Base-by-base conservation (phyloP, 73 alveolate genomes). In the Paramecium biaurelia region DNA sequence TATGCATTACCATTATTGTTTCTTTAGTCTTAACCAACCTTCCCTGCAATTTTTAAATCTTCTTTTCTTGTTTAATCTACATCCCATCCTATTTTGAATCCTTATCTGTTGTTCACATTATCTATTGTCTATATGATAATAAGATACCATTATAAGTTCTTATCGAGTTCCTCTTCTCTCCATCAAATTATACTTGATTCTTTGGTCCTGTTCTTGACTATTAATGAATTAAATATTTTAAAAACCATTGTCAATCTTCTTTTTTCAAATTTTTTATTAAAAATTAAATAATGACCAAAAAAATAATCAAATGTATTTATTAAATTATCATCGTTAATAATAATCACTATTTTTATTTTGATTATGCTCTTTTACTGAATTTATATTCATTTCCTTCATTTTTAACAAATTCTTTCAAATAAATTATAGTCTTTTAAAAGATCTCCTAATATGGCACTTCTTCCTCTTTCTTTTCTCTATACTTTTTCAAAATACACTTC, bases 171-270 rank as follows among this genome's bases (percentile, higher is more conserved):
- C 74, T 79, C 72, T 79, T 43, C n/a, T 79, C 90, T 12, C 90
- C 90, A 24, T 79, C 90, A 26, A 42, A 79, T 34, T 43, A 18
- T 26, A 79, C 90, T 45, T 41, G 30, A 45, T 34, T 79, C 49
- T 79, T 79, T 20, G 90, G 90, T 41, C 90, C 90, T 79, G 74
- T 63, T 79, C 90, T 79, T 41, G 90, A 79, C 90, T 79, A 79
- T 10, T 34, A 24, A 43, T 20, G 49, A 79, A 38, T 72, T 72
- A 72, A 34, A 72, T 38, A 72, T 35, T 32, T 35, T 72, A 4
- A 72, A 32, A 72, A 72, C 59, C 86, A 30, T 32, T 72, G 84
- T 49, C 49, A 63, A 63, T 63, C 84, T 63, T 63, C 84, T 63
- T 63, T 63, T 23, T 63, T 63, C 23, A 28, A 58, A 58, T 30